Conservation (phyloP, 306 rosid genomes). For the Prunus fruticosa region DNA sequence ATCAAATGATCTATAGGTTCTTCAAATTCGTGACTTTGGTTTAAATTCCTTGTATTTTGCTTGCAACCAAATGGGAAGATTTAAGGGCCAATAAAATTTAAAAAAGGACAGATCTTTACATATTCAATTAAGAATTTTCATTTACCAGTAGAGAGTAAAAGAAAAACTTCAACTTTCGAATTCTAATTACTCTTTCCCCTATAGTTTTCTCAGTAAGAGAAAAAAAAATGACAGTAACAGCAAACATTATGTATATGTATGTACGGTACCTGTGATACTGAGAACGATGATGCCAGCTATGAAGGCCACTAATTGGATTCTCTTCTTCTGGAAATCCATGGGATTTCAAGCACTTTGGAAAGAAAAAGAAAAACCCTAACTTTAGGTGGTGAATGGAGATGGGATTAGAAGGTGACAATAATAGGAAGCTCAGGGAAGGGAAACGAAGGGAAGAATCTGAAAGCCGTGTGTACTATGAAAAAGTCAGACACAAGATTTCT, state of each 20-base stretch:
- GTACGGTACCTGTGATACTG: constrained; percentile 59
- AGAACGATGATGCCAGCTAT: constrained; percentile 52
- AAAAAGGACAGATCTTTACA: background rate
- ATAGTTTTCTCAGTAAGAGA: background rate
- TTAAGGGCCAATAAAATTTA: background rate
- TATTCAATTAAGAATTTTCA: background rate
- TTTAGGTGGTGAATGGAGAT: background rate
- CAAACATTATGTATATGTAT: background rate
- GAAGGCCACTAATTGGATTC: constrained; percentile 43
- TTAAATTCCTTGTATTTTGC: background rate
- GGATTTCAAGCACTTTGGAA: background rate
- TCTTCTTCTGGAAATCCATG: constrained; percentile 68
- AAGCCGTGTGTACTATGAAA: background rate
- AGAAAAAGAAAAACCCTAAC: background rate
- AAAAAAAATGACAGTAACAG: background rate
- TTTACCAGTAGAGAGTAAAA: background rate
- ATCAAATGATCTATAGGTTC: background rate
- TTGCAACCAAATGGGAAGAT: background rate
- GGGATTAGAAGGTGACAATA: background rate
- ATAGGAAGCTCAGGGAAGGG: too few relatives aligned
- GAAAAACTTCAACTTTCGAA: background rate
- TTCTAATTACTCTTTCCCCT: background rate
- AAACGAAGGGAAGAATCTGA: constrained; percentile 33
- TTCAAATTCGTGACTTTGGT: background rate
- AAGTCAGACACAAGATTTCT: background rate